These are phyloP conservation scores for Pterocarpus macrocarpus DNA, from an alignment of 306 rosid genomes.

Conservation along the genomic window DNA sequence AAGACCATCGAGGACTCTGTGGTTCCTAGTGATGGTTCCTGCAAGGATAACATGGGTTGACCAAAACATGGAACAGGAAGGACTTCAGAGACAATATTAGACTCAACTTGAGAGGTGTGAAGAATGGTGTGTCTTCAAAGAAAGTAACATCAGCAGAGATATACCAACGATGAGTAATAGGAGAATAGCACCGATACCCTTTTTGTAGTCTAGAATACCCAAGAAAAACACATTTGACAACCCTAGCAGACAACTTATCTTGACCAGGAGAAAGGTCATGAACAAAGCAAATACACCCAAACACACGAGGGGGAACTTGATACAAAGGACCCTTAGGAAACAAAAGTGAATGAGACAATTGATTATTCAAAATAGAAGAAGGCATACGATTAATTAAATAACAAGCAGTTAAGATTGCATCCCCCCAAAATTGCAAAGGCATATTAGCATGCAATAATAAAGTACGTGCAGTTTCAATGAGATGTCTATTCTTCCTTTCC, in stretches of 20 bases:
- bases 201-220: background rate
- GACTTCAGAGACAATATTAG: background rate
- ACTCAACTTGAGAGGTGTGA: background rate
- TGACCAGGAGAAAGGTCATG: background rate
- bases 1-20: too few species aligned
- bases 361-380: background rate
- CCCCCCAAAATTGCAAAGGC: background rate
- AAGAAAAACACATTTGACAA: background rate
- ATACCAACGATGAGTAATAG: too few species aligned
- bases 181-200: too few species aligned
- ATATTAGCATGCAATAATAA: background rate
- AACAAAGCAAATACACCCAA: too few species aligned
- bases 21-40: too few species aligned
- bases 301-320: background rate
- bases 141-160: too few species aligned
- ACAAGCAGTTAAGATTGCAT: background rate
- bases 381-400: too few species aligned
- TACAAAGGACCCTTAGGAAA: background rate
- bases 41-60: background rate
- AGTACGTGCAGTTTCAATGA: background rate
- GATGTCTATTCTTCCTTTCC: too few species aligned
- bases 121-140: background rate
- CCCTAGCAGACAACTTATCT: background rate
- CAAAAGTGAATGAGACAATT: background rate
- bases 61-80: background rate